phyloP scores from a whole-genome alignment of 2,329 filamentous ascomycete genomes.

The Penicillium concentricum region DNA sequence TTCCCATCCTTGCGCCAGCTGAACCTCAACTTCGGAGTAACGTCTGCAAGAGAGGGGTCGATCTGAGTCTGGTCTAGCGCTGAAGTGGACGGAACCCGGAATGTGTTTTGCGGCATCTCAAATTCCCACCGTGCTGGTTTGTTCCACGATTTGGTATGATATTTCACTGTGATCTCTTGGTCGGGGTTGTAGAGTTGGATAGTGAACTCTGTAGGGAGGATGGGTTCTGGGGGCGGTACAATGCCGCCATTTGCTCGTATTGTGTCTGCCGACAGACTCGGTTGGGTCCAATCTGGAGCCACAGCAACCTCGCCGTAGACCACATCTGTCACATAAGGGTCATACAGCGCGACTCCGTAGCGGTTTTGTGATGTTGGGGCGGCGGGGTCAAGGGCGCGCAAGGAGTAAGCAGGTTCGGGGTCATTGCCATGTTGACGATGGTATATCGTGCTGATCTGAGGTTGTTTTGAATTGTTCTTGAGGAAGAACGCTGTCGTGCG shows the following conservation, averaged over 20 bases:
- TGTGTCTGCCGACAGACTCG: conserved; percentile 76
- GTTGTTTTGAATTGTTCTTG: conserved; percentile 48
- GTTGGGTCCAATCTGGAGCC: conserved; percentile 80
- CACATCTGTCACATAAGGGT: conserved; percentile 75
- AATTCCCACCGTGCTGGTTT: conserved; percentile 84
- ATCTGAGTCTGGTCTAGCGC: conserved; percentile 71
- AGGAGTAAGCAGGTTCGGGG: conserved; percentile 73
- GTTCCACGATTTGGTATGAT: conserved; percentile 73
- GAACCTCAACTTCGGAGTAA: conserved; percentile 74
- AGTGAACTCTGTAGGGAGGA: conserved; percentile 75
- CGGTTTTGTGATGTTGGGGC: conserved; percentile 70
- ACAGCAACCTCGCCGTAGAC: conserved; percentile 85
- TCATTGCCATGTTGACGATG: conserved; percentile 74
- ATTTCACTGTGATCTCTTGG: conserved; percentile 69
- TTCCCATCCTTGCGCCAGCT: conserved; percentile 87
- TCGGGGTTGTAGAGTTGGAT: conserved; percentile 94
- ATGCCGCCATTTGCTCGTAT: conserved; percentile 68
- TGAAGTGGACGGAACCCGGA: conserved; percentile 75
- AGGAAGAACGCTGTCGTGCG: conserved; percentile 56
- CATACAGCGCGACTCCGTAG: conserved; percentile 82
- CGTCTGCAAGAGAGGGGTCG: conserved; percentile 55
- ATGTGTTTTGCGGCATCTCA: conserved; percentile 82
- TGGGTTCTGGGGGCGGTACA: conserved; percentile 65
- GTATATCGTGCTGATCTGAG: conserved; percentile 40
- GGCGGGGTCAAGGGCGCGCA: conserved; percentile 73